Evolutionary conservation across 2,329 filamentous ascomycete genomes (phyloP), one percentile per base, ranked within the genome.

Genomic region (Didymellaceae sp.): DNA sequence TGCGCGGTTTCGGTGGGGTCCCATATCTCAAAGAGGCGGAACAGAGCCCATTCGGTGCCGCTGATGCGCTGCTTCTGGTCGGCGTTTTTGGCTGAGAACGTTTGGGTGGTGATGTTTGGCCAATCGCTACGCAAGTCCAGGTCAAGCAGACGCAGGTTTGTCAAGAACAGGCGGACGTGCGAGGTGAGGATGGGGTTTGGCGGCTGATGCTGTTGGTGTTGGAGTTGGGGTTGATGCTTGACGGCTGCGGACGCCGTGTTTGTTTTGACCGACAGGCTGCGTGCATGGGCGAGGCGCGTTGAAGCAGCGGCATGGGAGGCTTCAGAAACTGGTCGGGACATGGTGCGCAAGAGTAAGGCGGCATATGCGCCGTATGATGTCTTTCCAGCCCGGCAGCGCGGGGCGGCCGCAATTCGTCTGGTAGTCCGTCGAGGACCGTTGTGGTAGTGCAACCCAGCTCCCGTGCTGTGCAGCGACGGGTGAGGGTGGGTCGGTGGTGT

Each of bases 41-140:
- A 96, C n/a, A 97, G 78, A 0, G 88, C 85, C 91, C 93, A 97
- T 77, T 99, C 94, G 28, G 92, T 85, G 52, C 85, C 85, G 62
- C 89, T 86, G 28, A 96, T 86, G 44, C 93, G 85, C 72, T 87
- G 88, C 75, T 93, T 94, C 72, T 93, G 88, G 44, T 89, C 89
- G 56, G 87, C 86, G 63, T 89, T 83, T 49, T 81, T 86, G 4
- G 80, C 78, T 3, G 84, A 83, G 67, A 97, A 90, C 2, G 88
- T 89, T 40, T 86, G 80, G 0, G 80, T 69, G 1, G 83, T 86
- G 48, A 97, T 88, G 14, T 76, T 80, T 0, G 93, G 93, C 89
- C 92, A 97, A 74, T 95, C 91, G 1, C 84, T 78, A 0, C 81
- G 81, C 40, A 82, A 77, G 65, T 96, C 89, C 22, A 97, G 82